Conservation (phyloP, 192 early-diverging fungal genomes). For the Podila minutissima region DNA sequence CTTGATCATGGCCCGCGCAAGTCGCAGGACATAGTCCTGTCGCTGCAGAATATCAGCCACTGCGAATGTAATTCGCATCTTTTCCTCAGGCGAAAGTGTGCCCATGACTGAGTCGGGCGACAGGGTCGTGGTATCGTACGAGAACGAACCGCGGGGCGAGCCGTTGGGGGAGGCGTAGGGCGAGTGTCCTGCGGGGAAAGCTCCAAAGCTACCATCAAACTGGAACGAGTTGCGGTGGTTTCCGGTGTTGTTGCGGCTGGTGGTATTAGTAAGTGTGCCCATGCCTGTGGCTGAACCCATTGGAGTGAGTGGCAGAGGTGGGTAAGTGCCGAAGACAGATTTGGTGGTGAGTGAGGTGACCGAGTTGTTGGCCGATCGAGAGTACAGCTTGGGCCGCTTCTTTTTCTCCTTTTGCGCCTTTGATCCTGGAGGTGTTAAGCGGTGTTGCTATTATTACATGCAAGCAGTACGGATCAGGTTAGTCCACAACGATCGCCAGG, state of each 20-base stretch:
- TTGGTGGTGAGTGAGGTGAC: slow-evolving; percentile 14
- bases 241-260: slow-evolving; percentile 1
- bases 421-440: not conserved
- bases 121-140: slow-evolving; percentile 17
- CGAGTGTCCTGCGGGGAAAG: slow-evolving; percentile 21
- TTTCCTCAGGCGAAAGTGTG: slow-evolving; percentile 55
- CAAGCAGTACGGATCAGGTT: not conserved
- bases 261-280: slow-evolving; percentile 5
- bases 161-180: slow-evolving; percentile 33
- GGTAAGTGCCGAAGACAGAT: slow-evolving; percentile 34
- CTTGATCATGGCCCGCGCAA: slow-evolving; percentile 70
- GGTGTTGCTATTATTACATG: slow-evolving; percentile 1
- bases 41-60: slow-evolving; percentile 76
- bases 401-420: slow-evolving; percentile 43
- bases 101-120: slow-evolving; percentile 10
- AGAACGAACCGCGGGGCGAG: slow-evolving; percentile 39
- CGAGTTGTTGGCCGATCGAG: slow-evolving; percentile 38
- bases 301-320: slow-evolving; percentile 14
- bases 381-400: slow-evolving; percentile 34
- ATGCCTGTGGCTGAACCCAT: slow-evolving; percentile 14
- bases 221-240: slow-evolving; percentile 7
- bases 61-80: slow-evolving; percentile 65
- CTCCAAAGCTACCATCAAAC: slow-evolving; percentile 1
- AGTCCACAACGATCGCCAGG: not conserved
- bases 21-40: slow-evolving; percentile 72